These are phyloP conservation scores for Acacia crassicarpa DNA, from an alignment of 306 rosid species.

Conservation along the genomic window DNA sequence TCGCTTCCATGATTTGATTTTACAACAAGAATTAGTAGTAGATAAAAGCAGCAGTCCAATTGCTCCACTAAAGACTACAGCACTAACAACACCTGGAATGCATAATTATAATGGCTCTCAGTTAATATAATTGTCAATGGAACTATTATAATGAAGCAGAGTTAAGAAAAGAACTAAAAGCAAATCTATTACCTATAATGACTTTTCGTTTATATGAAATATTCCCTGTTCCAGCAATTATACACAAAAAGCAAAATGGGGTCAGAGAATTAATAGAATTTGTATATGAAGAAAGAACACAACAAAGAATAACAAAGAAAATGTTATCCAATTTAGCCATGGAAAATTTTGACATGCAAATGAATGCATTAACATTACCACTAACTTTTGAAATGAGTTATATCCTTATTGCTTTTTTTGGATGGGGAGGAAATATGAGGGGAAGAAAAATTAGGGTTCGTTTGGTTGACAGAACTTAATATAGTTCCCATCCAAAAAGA, in stretches of 20 bases:
- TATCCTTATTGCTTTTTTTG: no score
- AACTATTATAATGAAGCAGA: not conserved
- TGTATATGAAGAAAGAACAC: not conserved
- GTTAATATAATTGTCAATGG: not conserved
- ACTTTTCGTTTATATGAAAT: not conserved
- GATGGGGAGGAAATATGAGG: no score
- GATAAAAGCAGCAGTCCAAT: no score
- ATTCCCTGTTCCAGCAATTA: constrained; percentile 30
- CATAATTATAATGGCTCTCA: constrained; percentile 10
- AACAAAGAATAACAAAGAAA: not conserved
- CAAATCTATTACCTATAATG: constrained; percentile 47
- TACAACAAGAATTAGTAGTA: no score
- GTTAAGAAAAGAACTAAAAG: not conserved
- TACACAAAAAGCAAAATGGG: constrained; percentile 8
- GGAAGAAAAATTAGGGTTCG: no score
- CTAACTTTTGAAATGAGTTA: no score
- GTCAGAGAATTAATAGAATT: not conserved
- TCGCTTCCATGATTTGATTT: no score
- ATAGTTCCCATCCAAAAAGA: no score
- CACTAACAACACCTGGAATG: constrained; percentile 33
- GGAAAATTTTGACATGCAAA: not conserved
- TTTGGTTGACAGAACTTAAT: no score
- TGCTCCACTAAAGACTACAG: not conserved
- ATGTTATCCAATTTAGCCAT: no score
- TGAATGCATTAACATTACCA: constrained; percentile 41